These are phyloP conservation scores for Fusarium sp. DNA, from an alignment of 2,329 filamentous ascomycete species.

Conservation along the genomic window DNA sequence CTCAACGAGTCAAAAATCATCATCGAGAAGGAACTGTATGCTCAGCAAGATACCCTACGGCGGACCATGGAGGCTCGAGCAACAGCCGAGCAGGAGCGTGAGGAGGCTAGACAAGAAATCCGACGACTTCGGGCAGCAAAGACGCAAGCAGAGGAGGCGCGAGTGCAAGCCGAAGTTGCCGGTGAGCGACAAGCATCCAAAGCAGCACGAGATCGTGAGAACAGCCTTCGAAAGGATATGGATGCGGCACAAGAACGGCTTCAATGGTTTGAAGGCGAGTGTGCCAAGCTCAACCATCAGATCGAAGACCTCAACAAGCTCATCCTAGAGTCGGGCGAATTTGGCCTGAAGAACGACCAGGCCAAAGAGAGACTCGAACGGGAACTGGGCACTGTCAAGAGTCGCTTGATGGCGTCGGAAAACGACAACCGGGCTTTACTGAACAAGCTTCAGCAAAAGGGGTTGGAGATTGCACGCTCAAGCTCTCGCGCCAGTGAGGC, in stretches of 20 bases:
- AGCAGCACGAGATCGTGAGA: constrained; percentile 83
- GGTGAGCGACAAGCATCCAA: constrained; percentile 84
- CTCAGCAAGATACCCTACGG: constrained; percentile 90
- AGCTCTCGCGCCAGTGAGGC: constrained; percentile 87
- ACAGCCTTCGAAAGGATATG: constrained; percentile 81
- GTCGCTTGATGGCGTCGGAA: constrained; percentile 89
- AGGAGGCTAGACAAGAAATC: constrained; percentile 88
- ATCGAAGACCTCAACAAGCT: constrained; percentile 88
- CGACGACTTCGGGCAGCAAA: constrained; percentile 86
- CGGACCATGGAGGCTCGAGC: constrained; percentile 85
- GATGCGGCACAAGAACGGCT: constrained; percentile 82
- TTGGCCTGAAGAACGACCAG: constrained; percentile 90
- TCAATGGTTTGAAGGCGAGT: constrained; percentile 83
- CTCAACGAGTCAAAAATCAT: constrained; percentile 96
- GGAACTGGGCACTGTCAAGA: constrained; percentile 91
- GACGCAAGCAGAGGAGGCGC: constrained; percentile 85
- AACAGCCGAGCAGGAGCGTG: constrained; percentile 86
- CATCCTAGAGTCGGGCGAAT: constrained; percentile 89
- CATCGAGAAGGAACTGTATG: constrained; percentile 97
- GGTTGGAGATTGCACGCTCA: constrained; percentile 92
- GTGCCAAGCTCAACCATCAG: constrained; percentile 78
- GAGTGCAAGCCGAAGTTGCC: constrained; percentile 82
- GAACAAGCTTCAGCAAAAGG: constrained; percentile 98
- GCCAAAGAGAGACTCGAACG: constrained; percentile 93
- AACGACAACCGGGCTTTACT: constrained; percentile 96